A percentile compares a stretch with the other conserved stretches of the same genome.
Conservation (phyloP, 2,329 filamentous ascomycete genomes). For the Pyrenochaeta sp. region DNA sequence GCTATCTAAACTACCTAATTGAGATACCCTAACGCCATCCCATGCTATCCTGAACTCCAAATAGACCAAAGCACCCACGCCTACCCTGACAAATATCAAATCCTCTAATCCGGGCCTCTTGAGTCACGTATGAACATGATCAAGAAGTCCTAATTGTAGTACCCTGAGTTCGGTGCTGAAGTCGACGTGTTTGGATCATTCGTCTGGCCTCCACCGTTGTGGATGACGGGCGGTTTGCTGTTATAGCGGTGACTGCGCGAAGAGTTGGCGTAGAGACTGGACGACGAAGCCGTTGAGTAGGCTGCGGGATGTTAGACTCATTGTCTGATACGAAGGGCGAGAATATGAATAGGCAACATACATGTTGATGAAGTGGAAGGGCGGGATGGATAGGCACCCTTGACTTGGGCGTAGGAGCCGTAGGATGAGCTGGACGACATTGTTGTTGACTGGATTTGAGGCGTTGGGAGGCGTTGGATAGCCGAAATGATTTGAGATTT, state of each 20-base stretch:
- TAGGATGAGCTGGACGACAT: slow-evolving; percentile 38
- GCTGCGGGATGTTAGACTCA: slow-evolving; percentile 20
- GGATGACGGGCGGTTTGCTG: slow-evolving; percentile 39
- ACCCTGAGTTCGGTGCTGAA: slow-evolving; percentile 37
- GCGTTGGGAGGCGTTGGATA: slow-evolving; percentile 17
- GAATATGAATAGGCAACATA: slow-evolving; percentile 22
- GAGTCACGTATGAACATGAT: neutral
- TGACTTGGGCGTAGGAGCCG: slow-evolving; percentile 34
- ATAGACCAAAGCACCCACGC: neutral
- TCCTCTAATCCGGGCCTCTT: neutral
- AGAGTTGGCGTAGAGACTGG: slow-evolving; percentile 36
- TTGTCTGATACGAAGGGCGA: neutral
- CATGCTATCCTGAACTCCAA: slow-evolving; percentile 4
- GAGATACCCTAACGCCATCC: neutral
- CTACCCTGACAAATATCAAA: neutral
- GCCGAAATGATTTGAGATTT: slow-evolving; percentile 19
- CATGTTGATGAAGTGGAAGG: slow-evolving; percentile 36
- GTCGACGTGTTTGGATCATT: slow-evolving; percentile 42
- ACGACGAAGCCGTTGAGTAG: slow-evolving; percentile 28
- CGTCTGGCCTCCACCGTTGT: slow-evolving; percentile 40
- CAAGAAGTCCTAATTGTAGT: slow-evolving; percentile 31
- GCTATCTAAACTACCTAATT: neutral
- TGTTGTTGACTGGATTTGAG: slow-evolving; percentile 22
- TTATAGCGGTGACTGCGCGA: slow-evolving; percentile 34
- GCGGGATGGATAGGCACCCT: slow-evolving; percentile 32